These are phyloP conservation scores for Solidago caesia DNA, from an alignment of 129 eudicot species.

Conservation along the genomic window DNA sequence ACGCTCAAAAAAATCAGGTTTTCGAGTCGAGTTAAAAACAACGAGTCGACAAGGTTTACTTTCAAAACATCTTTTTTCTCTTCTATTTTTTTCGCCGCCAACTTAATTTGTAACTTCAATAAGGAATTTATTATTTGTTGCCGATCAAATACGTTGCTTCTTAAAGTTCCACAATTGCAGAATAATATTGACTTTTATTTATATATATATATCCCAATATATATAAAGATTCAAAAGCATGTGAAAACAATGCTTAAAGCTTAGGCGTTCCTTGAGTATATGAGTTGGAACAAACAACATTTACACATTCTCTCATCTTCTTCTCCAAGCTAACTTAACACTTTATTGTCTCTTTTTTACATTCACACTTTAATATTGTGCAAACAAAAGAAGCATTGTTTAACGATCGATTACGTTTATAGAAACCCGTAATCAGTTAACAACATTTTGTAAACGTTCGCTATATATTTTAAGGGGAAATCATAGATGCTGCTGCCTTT, in stretches of 20 bases:
- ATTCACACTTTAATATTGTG: no score
- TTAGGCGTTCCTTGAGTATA: background rate
- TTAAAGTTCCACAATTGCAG: conserved; percentile 20
- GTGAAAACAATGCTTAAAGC: conserved; percentile 32
- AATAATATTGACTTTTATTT: conserved; percentile 25
- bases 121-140: conserved; percentile 7
- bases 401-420: no score
- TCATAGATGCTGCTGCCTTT: no score
- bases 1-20: no score
- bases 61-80: no score
- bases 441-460: no score
- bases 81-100: background rate
- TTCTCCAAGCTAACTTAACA: conserved; percentile 9
- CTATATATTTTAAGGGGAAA: no score
- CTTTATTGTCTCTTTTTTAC: background rate
- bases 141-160: conserved; percentile 32
- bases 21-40: no score
- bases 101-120: background rate
- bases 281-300: conserved; percentile 15
- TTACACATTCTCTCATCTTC: background rate
- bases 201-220: background rate
- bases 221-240: conserved; percentile 20
- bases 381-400: no score
- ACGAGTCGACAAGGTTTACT: no score
- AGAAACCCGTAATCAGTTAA: no score